Conservation (phyloP, 352 stramenopile species). For the Globisporangium yorkense region DNA sequence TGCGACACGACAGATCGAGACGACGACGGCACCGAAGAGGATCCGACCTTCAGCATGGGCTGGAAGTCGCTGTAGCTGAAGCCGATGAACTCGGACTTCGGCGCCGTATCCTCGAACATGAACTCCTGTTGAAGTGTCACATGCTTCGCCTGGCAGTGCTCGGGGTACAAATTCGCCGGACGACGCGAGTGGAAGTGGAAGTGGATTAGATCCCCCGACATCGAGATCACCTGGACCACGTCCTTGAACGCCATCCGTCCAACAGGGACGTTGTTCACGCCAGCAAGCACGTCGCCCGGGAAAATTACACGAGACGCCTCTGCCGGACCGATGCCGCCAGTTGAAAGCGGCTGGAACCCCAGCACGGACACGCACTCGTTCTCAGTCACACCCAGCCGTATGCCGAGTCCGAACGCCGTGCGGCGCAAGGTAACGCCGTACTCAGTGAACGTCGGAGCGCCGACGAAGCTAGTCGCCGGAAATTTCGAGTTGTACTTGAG, state of each 20-base stretch:
- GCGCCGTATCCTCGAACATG: slow-evolving; percentile 28
- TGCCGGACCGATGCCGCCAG: slow-evolving; percentile 67
- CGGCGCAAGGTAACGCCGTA: slow-evolving; percentile 65
- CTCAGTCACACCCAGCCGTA: slow-evolving; percentile 70
- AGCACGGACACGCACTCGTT: slow-evolving; percentile 64
- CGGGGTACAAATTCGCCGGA: slow-evolving; percentile 56
- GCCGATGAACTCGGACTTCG: slow-evolving; percentile 46
- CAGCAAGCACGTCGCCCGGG: slow-evolving; percentile 64
- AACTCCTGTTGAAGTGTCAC: slow-evolving; percentile 37
- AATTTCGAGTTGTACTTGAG: slow-evolving; percentile 51
- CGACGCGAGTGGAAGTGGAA: slow-evolving; percentile 82
- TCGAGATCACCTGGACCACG: slow-evolving; percentile 65
- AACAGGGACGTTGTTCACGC: slow-evolving; percentile 69
- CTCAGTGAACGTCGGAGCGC: slow-evolving; percentile 56
- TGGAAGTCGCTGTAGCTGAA: slow-evolving; percentile 73
- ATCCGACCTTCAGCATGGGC: slow-evolving; percentile 55
- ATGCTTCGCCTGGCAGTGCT: slow-evolving; percentile 56
- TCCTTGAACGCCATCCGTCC: slow-evolving; percentile 61
- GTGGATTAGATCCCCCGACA: slow-evolving; percentile 53
- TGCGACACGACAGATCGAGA: slow-evolving; percentile 14
- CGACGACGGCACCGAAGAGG: slow-evolving; percentile 3
- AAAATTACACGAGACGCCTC: slow-evolving; percentile 72
- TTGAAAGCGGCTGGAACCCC: slow-evolving; percentile 70
- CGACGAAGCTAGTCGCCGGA: slow-evolving; percentile 39
- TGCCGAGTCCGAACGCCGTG: slow-evolving; percentile 68